Percentiles rank a stretch among this genome's conserved stretches.
phyloP scores from a whole-genome alignment of 805 yeast species.

The Spencermartinsiella europaea region DNA sequence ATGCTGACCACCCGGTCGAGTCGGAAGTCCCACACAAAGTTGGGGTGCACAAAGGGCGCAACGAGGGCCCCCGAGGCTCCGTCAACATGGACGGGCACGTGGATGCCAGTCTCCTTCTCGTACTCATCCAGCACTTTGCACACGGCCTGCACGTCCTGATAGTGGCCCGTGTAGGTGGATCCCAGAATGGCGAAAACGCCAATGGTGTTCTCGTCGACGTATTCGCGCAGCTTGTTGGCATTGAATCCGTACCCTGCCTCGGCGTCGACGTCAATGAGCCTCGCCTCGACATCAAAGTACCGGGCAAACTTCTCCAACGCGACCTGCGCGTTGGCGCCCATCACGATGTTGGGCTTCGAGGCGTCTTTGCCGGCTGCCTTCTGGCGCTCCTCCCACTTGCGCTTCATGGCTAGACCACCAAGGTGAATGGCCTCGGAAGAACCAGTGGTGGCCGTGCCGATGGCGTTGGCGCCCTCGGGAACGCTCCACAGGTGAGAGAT shows the following conservation, averaged over 20 bases:
- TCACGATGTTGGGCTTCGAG: constrained; percentile 70
- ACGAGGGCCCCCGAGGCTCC: constrained; percentile 90
- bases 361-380: constrained; percentile 53
- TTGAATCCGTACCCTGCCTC: constrained; percentile 63
- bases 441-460: constrained; percentile 92
- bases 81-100: constrained; percentile 84
- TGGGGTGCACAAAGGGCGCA: constrained; percentile 78
- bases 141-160: constrained; percentile 67
- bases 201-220: constrained; percentile 85
- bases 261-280: constrained; percentile 62
- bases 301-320: constrained; percentile 92
- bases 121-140: constrained; percentile 61
- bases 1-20: constrained; percentile 73
- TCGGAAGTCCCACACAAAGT: constrained; percentile 78
- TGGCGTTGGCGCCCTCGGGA: constrained; percentile 44
- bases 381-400: constrained; percentile 73
- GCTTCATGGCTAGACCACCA: constrained; percentile 90
- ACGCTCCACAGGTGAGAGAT: constrained; percentile 80
- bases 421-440: constrained; percentile 92
- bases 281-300: constrained; percentile 85
- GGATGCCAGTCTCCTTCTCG: constrained; percentile 59
- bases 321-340: constrained; percentile 93
- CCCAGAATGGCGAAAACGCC: constrained; percentile 87
- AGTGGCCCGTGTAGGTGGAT: constrained; percentile 89
- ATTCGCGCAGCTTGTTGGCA: constrained; percentile 49